Evolutionary conservation across 1,284 basidiomycete genomes (phyloP).

Genomic region (Austroboletus novae-zelandiae): DNA sequence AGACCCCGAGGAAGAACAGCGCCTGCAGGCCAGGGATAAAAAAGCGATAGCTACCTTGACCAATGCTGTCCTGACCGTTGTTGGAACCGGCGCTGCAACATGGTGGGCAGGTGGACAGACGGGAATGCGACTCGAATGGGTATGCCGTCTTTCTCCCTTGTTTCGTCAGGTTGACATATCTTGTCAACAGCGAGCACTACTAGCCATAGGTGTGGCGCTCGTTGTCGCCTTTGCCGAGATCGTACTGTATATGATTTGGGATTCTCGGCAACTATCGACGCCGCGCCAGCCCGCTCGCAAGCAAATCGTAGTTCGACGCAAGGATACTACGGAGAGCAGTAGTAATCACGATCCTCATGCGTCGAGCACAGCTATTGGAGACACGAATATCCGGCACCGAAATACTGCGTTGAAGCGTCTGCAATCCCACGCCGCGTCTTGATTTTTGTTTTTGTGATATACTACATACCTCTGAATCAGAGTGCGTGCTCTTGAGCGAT

Average conservation of each 20-base stretch:
- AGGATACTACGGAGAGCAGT: conserved; percentile 33
- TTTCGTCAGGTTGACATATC: conserved; percentile 7
- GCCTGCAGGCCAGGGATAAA: conserved; percentile 48
- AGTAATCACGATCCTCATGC: conserved; percentile 14
- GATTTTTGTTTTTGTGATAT: background rate
- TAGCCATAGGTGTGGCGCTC: conserved; percentile 56
- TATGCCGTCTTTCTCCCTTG: conserved; percentile 23
- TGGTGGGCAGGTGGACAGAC: conserved; percentile 69
- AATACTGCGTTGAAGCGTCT: conserved; percentile 1
- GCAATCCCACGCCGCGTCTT: background rate
- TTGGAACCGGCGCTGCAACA: conserved; percentile 60
- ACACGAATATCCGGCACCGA: conserved; percentile 24
- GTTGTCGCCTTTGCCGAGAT: conserved; percentile 66
- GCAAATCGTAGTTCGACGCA: conserved; percentile 25
- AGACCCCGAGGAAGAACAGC: conserved; percentile 40
- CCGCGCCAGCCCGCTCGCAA: conserved; percentile 19
- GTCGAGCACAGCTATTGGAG: conserved; percentile 21
- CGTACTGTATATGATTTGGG: conserved; percentile 70
- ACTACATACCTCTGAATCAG: too few relatives aligned
- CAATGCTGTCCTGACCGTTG: conserved; percentile 68
- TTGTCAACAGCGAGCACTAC: conserved; percentile 52
- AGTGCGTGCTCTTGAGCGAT: too few relatives aligned
- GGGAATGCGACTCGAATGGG: conserved; percentile 71
- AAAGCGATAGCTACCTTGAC: conserved; percentile 65
- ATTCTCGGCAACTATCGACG: conserved; percentile 42